Base-by-base conservation (phyloP, 2,329 filamentous ascomycete genomes). In the Aspergillus aculeatinus region DNA sequence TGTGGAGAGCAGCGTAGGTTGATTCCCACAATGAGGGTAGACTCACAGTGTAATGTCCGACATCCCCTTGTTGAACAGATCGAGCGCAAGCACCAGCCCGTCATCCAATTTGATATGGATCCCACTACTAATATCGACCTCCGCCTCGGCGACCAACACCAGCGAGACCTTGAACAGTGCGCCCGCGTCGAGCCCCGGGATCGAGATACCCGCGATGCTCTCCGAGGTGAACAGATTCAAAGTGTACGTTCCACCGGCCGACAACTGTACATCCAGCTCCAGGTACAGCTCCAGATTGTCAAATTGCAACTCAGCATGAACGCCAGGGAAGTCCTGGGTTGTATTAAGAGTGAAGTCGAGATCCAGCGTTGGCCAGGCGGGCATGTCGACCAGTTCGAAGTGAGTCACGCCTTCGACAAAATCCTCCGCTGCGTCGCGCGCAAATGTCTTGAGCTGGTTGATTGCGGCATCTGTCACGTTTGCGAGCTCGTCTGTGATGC, bases 41-140 rank as follows among this genome's bases (percentile, higher is more conserved):
- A 23, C 23, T 23, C 4, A 23, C 23, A 23, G 4, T 23, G 23
- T 23, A 16, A 60, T 51, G 10, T 52, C 52, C 10, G 51, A 55
- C 4, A 60, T 29, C n/a, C 55, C 47, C 21, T 48, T 48, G 19
- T 56, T 56, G 44, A 60, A 60, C 21, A 60, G 33, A 21, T 55
- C 58, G 10, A 60, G 35, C 14, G 50, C 48, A 10, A 60, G 44
- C 11, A 33, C 12, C 14, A 60, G 33, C 11, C 52, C 52, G 7
- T 60, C 48, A 23, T 60, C 58, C 14, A 60, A 39, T 25, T 60
- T 55, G 14, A 60, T 51, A 25, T 60, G 58, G 29, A 60, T 55
- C 19, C 58, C 58, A 31, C 52, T 55, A 31, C 52, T 51, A n/a
- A 60, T 56, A 16, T 60, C 58, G 21, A 60, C 51, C 27, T 60